These are phyloP conservation scores for Moricandia moricandioides DNA, from an alignment of 345 rosid species.

Conservation along the genomic window DNA sequence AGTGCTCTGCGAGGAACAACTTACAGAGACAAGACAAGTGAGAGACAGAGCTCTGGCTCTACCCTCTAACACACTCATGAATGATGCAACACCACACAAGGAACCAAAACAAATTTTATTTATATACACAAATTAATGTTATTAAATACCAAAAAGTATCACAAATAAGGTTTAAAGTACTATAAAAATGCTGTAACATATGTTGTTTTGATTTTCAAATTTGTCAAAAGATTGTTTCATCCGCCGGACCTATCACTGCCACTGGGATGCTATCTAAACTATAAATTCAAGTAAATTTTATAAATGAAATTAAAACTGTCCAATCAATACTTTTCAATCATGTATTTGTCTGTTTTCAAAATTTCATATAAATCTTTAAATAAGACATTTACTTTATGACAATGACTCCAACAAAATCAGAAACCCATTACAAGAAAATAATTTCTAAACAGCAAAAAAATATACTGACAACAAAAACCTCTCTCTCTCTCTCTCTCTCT, in stretches of 20 bases:
- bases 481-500: background rate
- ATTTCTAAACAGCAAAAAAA: background rate
- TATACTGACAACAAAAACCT: background rate
- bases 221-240: constrained; percentile 5
- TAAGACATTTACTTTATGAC: constrained; percentile 7
- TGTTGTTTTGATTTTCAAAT: constrained; percentile 19
- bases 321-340: constrained; percentile 13
- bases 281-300: background rate
- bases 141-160: constrained; percentile 3
- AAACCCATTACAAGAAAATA: background rate
- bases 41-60: constrained; percentile 40
- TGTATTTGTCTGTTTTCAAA: background rate
- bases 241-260: background rate
- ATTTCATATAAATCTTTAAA: background rate
- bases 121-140: constrained; percentile 8
- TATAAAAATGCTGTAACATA: constrained; percentile 10
- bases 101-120: constrained; percentile 1
- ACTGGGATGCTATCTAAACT: constrained; percentile 3
- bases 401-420: background rate
- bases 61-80: constrained; percentile 27
- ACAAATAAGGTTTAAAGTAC: background rate
- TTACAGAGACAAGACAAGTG: constrained; percentile 40
- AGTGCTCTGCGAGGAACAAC: constrained; percentile 34
- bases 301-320: background rate
- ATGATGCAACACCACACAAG: constrained; percentile 36